These are phyloP conservation scores for Plantago elongata DNA, from an alignment of 257 asterid genomes.

Conservation along the genomic window DNA sequence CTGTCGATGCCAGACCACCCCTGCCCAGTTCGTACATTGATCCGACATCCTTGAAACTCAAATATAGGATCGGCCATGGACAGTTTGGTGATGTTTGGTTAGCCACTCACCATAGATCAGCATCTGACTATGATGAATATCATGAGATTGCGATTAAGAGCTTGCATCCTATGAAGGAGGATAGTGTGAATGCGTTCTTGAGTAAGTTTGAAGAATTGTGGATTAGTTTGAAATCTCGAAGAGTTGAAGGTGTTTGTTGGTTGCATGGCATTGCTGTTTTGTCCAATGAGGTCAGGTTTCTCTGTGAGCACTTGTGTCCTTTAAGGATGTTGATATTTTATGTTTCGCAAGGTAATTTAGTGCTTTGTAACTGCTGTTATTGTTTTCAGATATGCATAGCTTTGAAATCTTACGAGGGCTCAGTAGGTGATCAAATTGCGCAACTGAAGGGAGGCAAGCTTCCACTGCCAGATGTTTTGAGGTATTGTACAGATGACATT, in stretches of 20 bases:
- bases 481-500: constrained; percentile 37
- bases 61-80: constrained; percentile 83
- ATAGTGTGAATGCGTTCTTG: constrained; percentile 35
- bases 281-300: constrained; percentile 55
- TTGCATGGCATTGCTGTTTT: constrained; percentile 61
- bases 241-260: constrained; percentile 52
- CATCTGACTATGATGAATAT: constrained; percentile 57
- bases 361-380: not conserved
- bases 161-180: constrained; percentile 67
- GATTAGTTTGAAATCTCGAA: constrained; percentile 42
- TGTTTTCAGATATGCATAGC: constrained; percentile 70
- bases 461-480: constrained; percentile 61
- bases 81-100: constrained; percentile 87
- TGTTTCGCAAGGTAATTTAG: not conserved
- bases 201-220: constrained; percentile 36
- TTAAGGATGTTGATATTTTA: not conserved
- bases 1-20: constrained; percentile 36
- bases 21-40: constrained; percentile 57
- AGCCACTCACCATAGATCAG: constrained; percentile 58
- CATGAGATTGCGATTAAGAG: constrained; percentile 85
- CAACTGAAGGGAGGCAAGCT: constrained; percentile 66
- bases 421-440: constrained; percentile 78
- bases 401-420: constrained; percentile 79
- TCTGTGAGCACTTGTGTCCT: not conserved
- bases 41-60: constrained; percentile 64